These are phyloP conservation scores for Phylloporus rhodoxanthus DNA, from an alignment of 768 basidiomycete species.

Conservation along the genomic window DNA sequence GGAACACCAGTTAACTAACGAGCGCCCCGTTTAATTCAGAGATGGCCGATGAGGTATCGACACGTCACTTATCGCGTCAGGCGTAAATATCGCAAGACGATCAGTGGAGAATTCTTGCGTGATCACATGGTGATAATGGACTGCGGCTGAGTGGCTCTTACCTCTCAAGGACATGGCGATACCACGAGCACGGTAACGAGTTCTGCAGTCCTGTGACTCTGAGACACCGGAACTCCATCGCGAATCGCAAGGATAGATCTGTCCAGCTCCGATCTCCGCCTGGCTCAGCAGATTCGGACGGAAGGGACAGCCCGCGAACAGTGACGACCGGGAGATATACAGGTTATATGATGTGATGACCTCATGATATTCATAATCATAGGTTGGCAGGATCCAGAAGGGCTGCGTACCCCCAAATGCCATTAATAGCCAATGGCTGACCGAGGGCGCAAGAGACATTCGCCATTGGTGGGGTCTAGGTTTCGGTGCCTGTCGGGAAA, in stretches of 20 bases:
- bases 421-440: background rate
- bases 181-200: background rate
- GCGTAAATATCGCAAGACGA: background rate
- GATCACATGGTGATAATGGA: background rate
- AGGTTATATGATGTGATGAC: constrained; percentile 8
- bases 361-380: background rate
- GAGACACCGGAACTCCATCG: background rate
- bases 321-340: background rate
- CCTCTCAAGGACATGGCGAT: constrained; percentile 1
- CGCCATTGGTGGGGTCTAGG: constrained; percentile 6
- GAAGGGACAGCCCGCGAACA: background rate
- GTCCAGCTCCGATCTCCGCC: constrained; percentile 12
- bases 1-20: background rate
- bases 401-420: constrained; percentile 11
- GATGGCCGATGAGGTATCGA: background rate
- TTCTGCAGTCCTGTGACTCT: constrained; percentile 1
- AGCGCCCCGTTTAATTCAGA: background rate
- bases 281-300: too few species aligned
- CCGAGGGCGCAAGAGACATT: constrained; percentile 2
- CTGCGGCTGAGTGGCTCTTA: background rate
- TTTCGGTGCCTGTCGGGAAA: constrained; percentile 1
- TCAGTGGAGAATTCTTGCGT: background rate
- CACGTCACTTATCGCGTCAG: background rate
- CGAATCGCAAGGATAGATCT: constrained; percentile 1
- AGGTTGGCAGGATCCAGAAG: constrained; percentile 2